Conservation (phyloP, 108 stramenopile species). For the Cyclotella kingstonii region DNA sequence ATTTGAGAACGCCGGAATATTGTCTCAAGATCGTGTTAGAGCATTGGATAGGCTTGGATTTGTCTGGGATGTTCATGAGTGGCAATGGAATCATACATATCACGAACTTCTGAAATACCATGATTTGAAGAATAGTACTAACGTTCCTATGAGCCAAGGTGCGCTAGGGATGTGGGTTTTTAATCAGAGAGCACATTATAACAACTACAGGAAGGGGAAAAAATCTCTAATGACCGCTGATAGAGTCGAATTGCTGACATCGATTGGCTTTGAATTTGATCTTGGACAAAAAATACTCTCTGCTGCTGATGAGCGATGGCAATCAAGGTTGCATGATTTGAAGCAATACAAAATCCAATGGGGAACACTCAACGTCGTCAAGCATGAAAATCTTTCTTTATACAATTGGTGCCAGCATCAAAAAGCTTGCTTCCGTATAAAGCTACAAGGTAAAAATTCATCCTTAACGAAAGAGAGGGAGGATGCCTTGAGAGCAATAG, state of each 20-base stretch:
- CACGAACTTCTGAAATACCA: constrained; percentile 36
- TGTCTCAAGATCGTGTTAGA: constrained; percentile 25
- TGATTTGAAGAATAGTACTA: constrained; percentile 18
- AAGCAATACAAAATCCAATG: constrained; percentile 21
- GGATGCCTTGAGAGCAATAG: constrained; percentile 34
- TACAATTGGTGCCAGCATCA: constrained; percentile 46
- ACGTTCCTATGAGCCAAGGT: constrained; percentile 42
- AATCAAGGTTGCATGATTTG: constrained; percentile 25
- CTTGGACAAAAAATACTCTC: constrained; percentile 24
- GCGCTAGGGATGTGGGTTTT: constrained; percentile 42
- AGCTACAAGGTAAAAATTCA: constrained; percentile 30
- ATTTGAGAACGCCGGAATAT: constrained; percentile 18
- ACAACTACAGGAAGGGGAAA: constrained; percentile 30
- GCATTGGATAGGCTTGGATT: constrained; percentile 27
- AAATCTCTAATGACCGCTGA: constrained; percentile 32
- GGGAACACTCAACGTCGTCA: constrained; percentile 27
- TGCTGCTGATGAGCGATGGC: constrained; percentile 37
- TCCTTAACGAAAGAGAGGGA: constrained; percentile 34
- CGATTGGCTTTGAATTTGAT: constrained; percentile 38
- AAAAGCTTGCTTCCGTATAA: constrained; percentile 24
- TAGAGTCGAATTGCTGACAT: constrained; percentile 17
- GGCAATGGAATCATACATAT: constrained; percentile 40
- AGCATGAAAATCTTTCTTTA: constrained; percentile 26
- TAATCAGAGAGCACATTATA: constrained; percentile 44
- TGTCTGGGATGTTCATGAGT: constrained; percentile 45